Base-by-base conservation (phyloP, 768 basidiomycete genomes). In the Tylopilus felleus region DNA sequence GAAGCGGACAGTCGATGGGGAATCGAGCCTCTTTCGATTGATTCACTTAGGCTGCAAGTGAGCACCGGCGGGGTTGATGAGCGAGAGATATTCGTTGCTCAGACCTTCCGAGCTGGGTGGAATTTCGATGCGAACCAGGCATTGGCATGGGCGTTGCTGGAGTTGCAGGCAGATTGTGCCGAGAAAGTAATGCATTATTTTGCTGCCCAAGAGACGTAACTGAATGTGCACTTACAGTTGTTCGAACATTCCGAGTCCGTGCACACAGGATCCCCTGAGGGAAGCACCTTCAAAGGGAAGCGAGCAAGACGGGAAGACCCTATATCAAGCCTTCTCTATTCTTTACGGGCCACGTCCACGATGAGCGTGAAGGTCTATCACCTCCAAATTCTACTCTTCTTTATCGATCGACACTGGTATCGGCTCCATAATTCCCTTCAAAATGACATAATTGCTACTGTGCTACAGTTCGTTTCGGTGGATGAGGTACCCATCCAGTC, bases 301-400 rank as follows among this genome's bases (percentile, higher is more conserved):
- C 79, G 85, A 22, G 57, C 66, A 22, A 80, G 76, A 61, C 60
- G 78, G 13, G 81, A 85, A 56, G 82, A 84, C 58, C 85, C 90
- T 2, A 73, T 92, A 50, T 64, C 73, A 1, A 68, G 74, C 17
- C 71, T 92, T 19, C 73, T 92, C 10, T 61, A 73, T 47, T 75
- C 75, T 12, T 77, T 87, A 54, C 75, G 75, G 49, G 54, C 65
- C 9, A 42, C 56, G 52, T 17, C 58, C 68, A 4, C 64, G 67
- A 31, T 71, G 60, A 59, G 60, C 65, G 60, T 77, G 71, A 61
- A 72, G 66, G 56, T 79, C 73, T 72, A 80, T 59, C 75, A 79
- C 59, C 71, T 96, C 1, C 93, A 97, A 69, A 75, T 85, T 10
- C 74, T 97, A 4, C 80, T 95, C 22, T 97, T 98, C 74, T 76